Base-by-base conservation (phyloP, 139 green algal species). In the Picochlorum sp. region DNA sequence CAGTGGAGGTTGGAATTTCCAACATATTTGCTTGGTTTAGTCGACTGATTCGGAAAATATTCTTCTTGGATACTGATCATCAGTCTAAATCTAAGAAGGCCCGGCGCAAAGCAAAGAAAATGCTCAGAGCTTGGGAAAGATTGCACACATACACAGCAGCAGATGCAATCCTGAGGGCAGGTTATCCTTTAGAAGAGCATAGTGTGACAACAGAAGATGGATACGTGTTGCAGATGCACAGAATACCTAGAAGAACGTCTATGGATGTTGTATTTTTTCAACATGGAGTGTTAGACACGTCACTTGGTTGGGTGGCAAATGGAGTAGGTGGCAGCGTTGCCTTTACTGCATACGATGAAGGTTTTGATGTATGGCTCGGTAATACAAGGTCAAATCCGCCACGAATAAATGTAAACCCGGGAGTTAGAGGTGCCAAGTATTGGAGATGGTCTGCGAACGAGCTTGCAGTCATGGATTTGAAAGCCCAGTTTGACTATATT, bases 281-380 rank as follows among this genome's bases (percentile, higher is more conserved):
- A 78, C 86, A 94, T 39, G 86, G 86, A 26, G 73, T 98, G 22
- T 69, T 97, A 60, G 91, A 98, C 79, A 96, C 86, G 28, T 78
- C 70, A 30, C 69, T 98, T 55, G 82, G 81, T 10, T 98, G 87
- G 82, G 85, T 96, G 28, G 72, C 67, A 50, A 26, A 25, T 18
- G 59, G 59, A 14, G 30, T 16, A n/a, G 44, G 28, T 45, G 59
- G 59, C 1, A 86, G 74, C 20, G 72, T 86, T 40, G 89, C 89
- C 0, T 96, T 97, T 79, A 82, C 81, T 3, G 90, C 90, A 9
- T 95, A 78, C 58, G 87, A 96, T 52, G 67, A 76, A 6, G 91
- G 91, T 47, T 87, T 86, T 63, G 91, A 98, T 54, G 89, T 97
- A 20, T 98, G 86, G 39, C 77, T 98, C 63, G 89, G 72, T 57